These are phyloP conservation scores for Stemphylium vesicarium DNA, from an alignment of 2,329 filamentous ascomycete genomes.

Conservation along the genomic window DNA sequence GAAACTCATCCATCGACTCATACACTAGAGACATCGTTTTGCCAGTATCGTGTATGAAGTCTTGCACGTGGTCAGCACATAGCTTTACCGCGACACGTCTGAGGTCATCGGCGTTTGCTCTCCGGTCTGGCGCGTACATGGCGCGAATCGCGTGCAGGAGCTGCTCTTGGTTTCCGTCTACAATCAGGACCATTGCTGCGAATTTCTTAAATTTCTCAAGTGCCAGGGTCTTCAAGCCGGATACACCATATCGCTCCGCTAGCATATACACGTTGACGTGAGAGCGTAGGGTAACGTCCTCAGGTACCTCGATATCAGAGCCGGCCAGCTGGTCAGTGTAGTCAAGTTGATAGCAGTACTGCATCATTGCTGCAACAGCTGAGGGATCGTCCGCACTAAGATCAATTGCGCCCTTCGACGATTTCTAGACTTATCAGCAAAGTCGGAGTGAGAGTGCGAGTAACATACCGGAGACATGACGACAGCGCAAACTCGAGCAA, in stretches of 20 bases:
- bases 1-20: conserved; percentile 37
- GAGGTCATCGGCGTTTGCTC: conserved; percentile 30
- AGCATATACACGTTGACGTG: conserved; percentile 41
- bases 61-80: conserved; percentile 39
- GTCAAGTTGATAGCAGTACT: conserved; percentile 42
- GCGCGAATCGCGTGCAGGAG: conserved; percentile 33
- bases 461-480: conserved; percentile 27
- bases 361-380: conserved; percentile 43
- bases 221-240: conserved; percentile 33
- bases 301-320: conserved; percentile 24
- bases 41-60: conserved; percentile 34
- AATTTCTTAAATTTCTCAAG: conserved; percentile 37
- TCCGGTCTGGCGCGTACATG: conserved; percentile 33
- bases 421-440: conserved; percentile 27
- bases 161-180: conserved; percentile 34
- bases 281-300: conserved; percentile 29
- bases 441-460: neutral
- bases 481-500: conserved; percentile 37
- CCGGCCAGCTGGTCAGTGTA: conserved; percentile 34
- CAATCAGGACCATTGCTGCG: conserved; percentile 25
- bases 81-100: conserved; percentile 30
- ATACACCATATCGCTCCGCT: conserved; percentile 36
- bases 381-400: conserved; percentile 39
- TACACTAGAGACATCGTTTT: conserved; percentile 36
- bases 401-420: conserved; percentile 34